Conservation (phyloP, 345 rosid genomes). For the Hevea brasiliensis region DNA sequence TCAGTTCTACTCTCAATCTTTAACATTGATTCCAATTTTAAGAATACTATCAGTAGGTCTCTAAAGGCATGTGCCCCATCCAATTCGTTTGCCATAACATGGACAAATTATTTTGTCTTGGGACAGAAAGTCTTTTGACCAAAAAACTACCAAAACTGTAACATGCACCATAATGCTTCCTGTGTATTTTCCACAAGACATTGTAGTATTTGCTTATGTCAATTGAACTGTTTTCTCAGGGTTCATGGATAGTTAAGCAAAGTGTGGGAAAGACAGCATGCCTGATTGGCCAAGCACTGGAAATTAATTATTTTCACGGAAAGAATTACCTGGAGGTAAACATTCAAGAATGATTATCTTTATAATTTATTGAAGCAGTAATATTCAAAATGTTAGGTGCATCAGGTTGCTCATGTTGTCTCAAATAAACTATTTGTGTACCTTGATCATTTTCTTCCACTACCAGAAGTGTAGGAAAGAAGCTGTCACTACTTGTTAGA, state of each 20-base stretch:
- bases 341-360: neutral
- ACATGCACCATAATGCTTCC: neutral
- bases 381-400: neutral
- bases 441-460: neutral
- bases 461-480: neutral
- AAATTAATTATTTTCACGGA: constrained; percentile 82
- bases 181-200: neutral
- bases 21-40: too few relatives aligned
- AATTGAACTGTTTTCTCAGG: constrained; percentile 44
- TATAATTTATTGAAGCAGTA: neutral
- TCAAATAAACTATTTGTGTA: neutral
- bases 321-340: constrained; percentile 90
- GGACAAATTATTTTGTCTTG: too few relatives aligned
- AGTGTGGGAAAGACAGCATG: constrained; percentile 98
- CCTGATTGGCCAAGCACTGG: constrained; percentile 90
- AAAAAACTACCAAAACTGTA: too few relatives aligned
- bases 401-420: neutral
- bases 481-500: neutral
- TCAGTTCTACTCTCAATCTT: too few relatives aligned
- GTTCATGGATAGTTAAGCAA: constrained; percentile 97
- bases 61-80: too few relatives aligned
- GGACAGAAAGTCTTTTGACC: too few relatives aligned
- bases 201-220: neutral
- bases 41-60: too few relatives aligned
- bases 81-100: too few relatives aligned